phyloP scores from a whole-genome alignment of 148 eudicot species.

The Cornus controversa region DNA sequence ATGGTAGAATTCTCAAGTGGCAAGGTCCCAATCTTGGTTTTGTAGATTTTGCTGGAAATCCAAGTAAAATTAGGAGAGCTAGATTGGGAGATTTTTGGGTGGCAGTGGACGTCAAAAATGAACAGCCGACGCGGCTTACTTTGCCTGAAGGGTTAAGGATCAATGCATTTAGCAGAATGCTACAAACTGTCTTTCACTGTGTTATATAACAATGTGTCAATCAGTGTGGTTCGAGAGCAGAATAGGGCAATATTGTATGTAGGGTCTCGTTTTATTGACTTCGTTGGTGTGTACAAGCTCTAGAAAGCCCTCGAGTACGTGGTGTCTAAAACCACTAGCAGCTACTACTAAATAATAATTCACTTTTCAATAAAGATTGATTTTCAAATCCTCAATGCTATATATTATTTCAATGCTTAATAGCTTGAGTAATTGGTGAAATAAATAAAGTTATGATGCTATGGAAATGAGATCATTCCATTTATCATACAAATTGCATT shows the following conservation, averaged over 20 bases:
- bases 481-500: no score
- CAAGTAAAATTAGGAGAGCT: not conserved
- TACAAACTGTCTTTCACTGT: not conserved
- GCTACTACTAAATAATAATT: not conserved
- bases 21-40: not conserved
- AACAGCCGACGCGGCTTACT: not conserved
- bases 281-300: not conserved
- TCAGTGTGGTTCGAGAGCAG: not conserved
- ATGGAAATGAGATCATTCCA: no score
- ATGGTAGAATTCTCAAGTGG: conserved; percentile 9
- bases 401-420: no score
- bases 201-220: not conserved
- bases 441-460: not conserved
- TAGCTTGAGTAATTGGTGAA: not conserved
- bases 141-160: not conserved
- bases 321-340: not conserved
- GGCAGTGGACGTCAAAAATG: not conserved
- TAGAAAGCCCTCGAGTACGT: not conserved
- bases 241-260: not conserved
- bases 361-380: not conserved
- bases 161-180: not conserved
- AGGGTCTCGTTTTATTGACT: not conserved
- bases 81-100: conserved; percentile 1
- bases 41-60: conserved; percentile 3
- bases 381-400: not conserved